Percentiles rank a stretch among this genome's conserved stretches.
phyloP scores from a whole-genome alignment of 352 stramenopile genomes.

The Pseudoperonospora humuli region DNA sequence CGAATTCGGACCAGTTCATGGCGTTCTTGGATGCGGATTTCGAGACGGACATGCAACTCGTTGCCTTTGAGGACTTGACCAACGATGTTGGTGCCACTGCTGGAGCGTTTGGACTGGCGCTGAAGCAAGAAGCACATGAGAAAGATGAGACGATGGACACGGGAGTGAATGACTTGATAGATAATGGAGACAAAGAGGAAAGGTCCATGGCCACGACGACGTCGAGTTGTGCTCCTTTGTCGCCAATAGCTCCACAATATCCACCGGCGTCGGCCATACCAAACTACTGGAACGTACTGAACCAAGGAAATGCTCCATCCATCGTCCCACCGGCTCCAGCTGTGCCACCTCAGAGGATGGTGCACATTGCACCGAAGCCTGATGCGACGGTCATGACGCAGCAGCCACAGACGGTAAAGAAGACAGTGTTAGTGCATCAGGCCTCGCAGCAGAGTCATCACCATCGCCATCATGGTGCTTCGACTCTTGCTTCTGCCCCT shows the following conservation, averaged over 20 bases:
- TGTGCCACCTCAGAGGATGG: conserved; percentile 40
- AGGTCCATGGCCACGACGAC: background rate
- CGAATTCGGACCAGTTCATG: conserved; percentile 39
- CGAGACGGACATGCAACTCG: conserved; percentile 63
- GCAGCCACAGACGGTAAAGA: conserved; percentile 6
- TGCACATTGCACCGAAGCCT: conserved; percentile 74
- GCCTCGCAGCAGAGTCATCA: conserved; percentile 3
- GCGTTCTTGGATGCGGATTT: conserved; percentile 50
- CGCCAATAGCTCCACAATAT: conserved; percentile 36
- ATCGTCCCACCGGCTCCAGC: conserved; percentile 20
- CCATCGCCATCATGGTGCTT: conserved; percentile 6
- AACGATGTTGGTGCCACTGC: background rate
- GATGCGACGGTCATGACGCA: no score
- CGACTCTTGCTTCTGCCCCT: conserved; percentile 16
- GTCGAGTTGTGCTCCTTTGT: conserved; percentile 5
- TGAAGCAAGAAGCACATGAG: conserved; percentile 11
- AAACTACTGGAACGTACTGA: conserved; percentile 84
- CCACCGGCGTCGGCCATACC: conserved; percentile 62
- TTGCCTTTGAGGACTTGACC: conserved; percentile 42
- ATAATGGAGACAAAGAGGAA: conserved; percentile 13
- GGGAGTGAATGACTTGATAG: conserved; percentile 26
- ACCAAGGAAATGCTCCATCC: conserved; percentile 41
- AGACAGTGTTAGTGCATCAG: conserved; percentile 1
- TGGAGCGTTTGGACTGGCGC: conserved; percentile 1
- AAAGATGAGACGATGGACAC: conserved; percentile 29